These are phyloP conservation scores for Verticillium albo-atrum DNA, from an alignment of 2,329 filamentous ascomycete genomes.

Conservation along the genomic window DNA sequence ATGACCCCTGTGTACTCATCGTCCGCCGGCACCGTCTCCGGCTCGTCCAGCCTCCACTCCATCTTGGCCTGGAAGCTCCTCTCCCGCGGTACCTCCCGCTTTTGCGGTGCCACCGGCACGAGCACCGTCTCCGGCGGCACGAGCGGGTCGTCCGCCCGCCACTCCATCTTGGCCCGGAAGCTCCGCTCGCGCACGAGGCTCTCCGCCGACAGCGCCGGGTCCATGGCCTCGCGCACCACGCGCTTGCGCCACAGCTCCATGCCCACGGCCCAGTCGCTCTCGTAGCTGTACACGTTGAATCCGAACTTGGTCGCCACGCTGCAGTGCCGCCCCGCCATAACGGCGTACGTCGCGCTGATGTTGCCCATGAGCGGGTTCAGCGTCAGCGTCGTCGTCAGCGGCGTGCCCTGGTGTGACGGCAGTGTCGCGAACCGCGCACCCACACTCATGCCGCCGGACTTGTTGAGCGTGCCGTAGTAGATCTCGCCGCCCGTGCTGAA, in stretches of 20 bases:
- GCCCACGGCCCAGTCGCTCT: conserved; percentile 87
- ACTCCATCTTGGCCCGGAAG: conserved; percentile 45
- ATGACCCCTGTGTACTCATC: conserved; percentile 79
- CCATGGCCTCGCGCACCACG: conserved; percentile 4
- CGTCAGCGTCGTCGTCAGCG: conserved; percentile 89
- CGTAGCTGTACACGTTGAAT: conserved; percentile 98
- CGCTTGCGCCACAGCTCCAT: conserved; percentile 84
- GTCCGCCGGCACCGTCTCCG: conserved; percentile 28
- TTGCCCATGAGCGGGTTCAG: conserved; percentile 93
- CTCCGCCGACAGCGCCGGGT: conserved; percentile 10
- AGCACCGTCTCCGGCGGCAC: neutral
- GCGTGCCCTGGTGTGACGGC: conserved; percentile 74
- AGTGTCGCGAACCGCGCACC: conserved; percentile 87
- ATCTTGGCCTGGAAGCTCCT: conserved; percentile 51
- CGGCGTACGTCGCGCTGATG: conserved; percentile 85
- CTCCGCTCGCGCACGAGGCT: conserved; percentile 30
- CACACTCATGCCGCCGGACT: conserved; percentile 85
- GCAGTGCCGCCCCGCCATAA: conserved; percentile 77
- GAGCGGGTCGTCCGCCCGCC: conserved; percentile 37
- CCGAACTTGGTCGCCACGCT: conserved; percentile 88
- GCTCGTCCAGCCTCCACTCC: conserved; percentile 40
- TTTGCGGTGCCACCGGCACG: neutral
- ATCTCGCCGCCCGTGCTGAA: conserved; percentile 90
- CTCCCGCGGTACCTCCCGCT: conserved; percentile 19
- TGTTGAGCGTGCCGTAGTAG: conserved; percentile 94